Evolutionary conservation across 768 basidiomycete genomes (phyloP), one percentile per base, ranked within the genome.

Genomic region (Phaeotremella skinneri): DNA sequence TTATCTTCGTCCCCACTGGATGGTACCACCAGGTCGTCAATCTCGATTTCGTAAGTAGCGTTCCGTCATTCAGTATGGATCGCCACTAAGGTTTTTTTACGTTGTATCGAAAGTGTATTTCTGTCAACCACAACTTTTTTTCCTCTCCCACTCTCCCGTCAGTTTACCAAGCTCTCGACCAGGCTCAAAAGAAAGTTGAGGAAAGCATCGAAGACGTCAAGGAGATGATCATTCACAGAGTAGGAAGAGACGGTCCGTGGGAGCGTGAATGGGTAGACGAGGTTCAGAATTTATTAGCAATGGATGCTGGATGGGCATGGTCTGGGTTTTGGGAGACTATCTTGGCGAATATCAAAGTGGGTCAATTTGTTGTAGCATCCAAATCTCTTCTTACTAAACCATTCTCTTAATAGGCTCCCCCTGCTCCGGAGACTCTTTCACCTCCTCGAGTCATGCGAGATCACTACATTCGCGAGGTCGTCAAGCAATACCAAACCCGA

Each of bases 91-190:
- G 4, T 30, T 25, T 20, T 45, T 45, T 30, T 27, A 41, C n/a
- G 3, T 16, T 41, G 6, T 13, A 50, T 45, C 30, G 7, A 9
- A 55, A 71, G 71, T 75, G 76, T 51, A 76, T 78, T 30, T 78
- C 77, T 1, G 70, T 78, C 69, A 78, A 78, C 54, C 77, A 78
- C 64, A 78, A 78, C 58, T 75, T 73, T 56, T 64, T 70, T 42
- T 57, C 71, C 3, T 72, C 73, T 0, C 54, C 60, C 1, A 72
- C 72, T 2, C 64, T 76, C 13, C 63, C 65, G 1, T 50, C 34
- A 9, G 70, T 77, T 20, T 79, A 79, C 62, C 41, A 41, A 13
- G 63, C 76, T 13, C 78, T 82, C 42, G 52, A 69, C 2, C 34
- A 62, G 7, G 61, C 70, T 13, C 78, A 81, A 26, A 62, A 74